Percentiles rank a stretch among this genome's conserved stretches.
Evolutionary conservation across 495 filamentous ascomycete genomes (phyloP).

Genomic region (Talaromyces trachyspermus): DNA sequence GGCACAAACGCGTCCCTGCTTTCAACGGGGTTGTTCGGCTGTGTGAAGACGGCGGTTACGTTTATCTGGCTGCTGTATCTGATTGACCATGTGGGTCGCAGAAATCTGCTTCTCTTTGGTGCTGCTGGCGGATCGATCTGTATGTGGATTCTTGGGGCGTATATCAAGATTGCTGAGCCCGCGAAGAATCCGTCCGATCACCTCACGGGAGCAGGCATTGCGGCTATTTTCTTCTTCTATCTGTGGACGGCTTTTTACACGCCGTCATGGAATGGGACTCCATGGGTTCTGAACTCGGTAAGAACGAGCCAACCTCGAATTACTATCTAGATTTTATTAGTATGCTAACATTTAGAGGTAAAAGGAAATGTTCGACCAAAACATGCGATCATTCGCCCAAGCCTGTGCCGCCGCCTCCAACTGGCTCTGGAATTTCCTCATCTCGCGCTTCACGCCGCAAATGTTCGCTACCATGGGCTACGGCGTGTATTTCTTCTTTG

Average conservation of each 20-base stretch:
- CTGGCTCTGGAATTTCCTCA: conserved; percentile 73
- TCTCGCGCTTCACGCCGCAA: conserved; percentile 65
- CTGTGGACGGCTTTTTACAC: conserved; percentile 75
- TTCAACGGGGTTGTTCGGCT: conserved; percentile 48
- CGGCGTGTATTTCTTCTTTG: conserved; percentile 76
- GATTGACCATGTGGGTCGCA: conserved; percentile 64
- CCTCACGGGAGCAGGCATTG: conserved; percentile 52
- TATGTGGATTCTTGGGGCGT: conserved; percentile 70
- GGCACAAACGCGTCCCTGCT: conserved; percentile 39
- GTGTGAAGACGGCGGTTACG: conserved; percentile 52
- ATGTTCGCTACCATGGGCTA: conserved; percentile 67
- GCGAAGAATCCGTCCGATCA: conserved; percentile 25
- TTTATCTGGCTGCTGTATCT: conserved; percentile 60
- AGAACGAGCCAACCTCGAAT: conserved; percentile 3
- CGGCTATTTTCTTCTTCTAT: conserved; percentile 73
- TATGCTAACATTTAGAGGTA: conserved; percentile 6
- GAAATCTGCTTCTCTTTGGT: conserved; percentile 63
- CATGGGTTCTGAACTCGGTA: conserved; percentile 57
- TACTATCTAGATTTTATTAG: background rate
- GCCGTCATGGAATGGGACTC: conserved; percentile 66
- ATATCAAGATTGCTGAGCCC: conserved; percentile 57
- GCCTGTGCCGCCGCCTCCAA: conserved; percentile 62
- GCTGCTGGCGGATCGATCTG: conserved; percentile 59
- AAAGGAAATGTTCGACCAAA: conserved; percentile 54
- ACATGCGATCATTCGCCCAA: conserved; percentile 58